A percentile compares a stretch with the other conserved stretches of the same genome.
Conservation (phyloP, 2,329 filamentous ascomycete species). For the Colletotrichum lindemuthianum region DNA sequence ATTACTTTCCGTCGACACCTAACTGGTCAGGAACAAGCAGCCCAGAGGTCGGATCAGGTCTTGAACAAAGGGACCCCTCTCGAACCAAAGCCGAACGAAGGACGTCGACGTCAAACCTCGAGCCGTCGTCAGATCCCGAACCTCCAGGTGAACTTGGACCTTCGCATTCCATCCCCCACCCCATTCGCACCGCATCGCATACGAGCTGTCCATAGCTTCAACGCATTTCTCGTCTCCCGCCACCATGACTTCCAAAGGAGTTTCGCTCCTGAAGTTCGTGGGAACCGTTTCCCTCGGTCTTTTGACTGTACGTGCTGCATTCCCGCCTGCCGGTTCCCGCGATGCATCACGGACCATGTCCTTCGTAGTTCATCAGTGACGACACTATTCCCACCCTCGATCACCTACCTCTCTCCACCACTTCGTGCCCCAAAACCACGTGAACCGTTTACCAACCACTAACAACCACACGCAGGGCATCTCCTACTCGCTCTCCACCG, state of each 20-base stretch:
- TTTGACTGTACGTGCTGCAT: constrained; percentile 74
- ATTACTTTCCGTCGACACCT: constrained; percentile 7
- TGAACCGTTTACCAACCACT: not conserved
- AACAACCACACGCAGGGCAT: constrained; percentile 70
- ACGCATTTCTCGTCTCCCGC: constrained; percentile 14
- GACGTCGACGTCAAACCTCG: not conserved
- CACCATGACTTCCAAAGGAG: constrained; percentile 72
- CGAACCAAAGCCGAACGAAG: constrained; percentile 21
- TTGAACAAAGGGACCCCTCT: constrained; percentile 24
- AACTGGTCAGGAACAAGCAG: constrained; percentile 19
- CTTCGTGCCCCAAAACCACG: not conserved
- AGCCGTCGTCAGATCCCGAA: constrained; percentile 17
- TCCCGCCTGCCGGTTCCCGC: not conserved
- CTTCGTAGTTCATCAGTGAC: constrained; percentile 23
- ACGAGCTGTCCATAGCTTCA: not conserved
- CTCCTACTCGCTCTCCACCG: constrained; percentile 82
- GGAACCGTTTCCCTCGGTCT: constrained; percentile 90
- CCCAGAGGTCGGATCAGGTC: constrained; percentile 17
- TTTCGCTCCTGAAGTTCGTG: constrained; percentile 90
- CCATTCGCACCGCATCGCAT: not conserved
- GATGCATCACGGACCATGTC: not conserved
- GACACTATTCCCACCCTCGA: constrained; percentile 28
- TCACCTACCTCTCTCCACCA: constrained; percentile 28
- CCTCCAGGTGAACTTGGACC: constrained; percentile 17
- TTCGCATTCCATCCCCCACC: constrained; percentile 8